Base-by-base conservation (phyloP, 768 basidiomycete genomes). In the Kwoniella botswanensis region DNA sequence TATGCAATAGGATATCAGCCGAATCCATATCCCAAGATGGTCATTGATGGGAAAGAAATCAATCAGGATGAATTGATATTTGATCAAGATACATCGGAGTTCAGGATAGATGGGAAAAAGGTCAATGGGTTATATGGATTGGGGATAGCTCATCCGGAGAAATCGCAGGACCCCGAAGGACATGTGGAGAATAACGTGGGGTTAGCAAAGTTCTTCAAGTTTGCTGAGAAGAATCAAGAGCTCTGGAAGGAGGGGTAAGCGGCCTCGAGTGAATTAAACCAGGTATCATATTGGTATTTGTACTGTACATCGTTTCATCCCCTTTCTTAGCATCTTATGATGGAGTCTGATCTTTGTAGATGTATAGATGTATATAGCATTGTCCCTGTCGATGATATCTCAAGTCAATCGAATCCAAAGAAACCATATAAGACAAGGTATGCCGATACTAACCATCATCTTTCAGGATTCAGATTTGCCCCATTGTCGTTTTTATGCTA, bases 101-200 rank as follows among this genome's bases (percentile, higher is more conserved):
- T 78, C 54, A 26, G 50, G 3, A n/a, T 66, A n/a, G 24, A 62
- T 24, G 65, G 54, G 13, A 18, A 64, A 9, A 21, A 41, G 10
- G 66, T 76, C 1, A 42, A 35, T 9, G 74, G 76, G 4, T 54
- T 78, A 29, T 75, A 29, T 60, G 76, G 76, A 18, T 26, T 63
- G 29, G 76, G 76, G 13, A 78, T 78, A 10, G 76, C 76, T 42
- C 74, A 75, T 64, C 76, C 76, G 9, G 76, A 78, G 61, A 55
- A 65, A 53, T 58, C 63, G 2, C 61, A 67, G 12, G 76, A 78
- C 70, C 76, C 76, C 2, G 67, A 75, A 59, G 76, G 76, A 7
- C 41, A 78, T 56, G 67, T 70, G 1, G 76, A 78, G 56, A 71
- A 70, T 62, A 74, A 74, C 24, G 76, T 78, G 1, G 76, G 76